Conservation (phyloP, 129 eudicot species). For the Mikania micrantha region DNA sequence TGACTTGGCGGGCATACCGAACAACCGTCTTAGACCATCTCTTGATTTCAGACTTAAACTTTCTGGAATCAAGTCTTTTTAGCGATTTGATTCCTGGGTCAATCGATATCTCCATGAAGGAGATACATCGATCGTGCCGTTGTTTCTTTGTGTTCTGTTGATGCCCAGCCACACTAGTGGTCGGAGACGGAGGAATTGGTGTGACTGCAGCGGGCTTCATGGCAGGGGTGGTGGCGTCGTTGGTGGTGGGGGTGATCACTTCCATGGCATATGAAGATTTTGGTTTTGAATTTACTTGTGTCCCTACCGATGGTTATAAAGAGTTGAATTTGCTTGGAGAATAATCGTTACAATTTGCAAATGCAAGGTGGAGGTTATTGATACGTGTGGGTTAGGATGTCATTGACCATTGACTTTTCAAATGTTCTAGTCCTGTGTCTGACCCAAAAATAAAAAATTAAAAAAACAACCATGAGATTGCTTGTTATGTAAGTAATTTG, state of each 20-base stretch:
- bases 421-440: not conserved
- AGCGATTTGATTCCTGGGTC: slow-evolving; percentile 49
- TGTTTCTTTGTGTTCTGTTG: slow-evolving; percentile 30
- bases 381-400: slow-evolving; percentile 28
- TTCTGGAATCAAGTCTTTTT: slow-evolving; percentile 52
- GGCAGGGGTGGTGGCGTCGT: not conserved
- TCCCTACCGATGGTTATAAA: slow-evolving; percentile 25
- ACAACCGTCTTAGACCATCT: slow-evolving; percentile 78
- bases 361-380: slow-evolving; percentile 9
- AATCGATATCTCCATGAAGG: slow-evolving; percentile 53
- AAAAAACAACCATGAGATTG: not conserved
- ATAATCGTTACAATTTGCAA: not conserved
- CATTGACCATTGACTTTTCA: slow-evolving; percentile 33
- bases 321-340: slow-evolving; percentile 24
- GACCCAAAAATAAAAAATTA: not conserved
- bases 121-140: slow-evolving; percentile 38
- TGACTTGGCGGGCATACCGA: slow-evolving; percentile 62
- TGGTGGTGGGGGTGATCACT: slow-evolving; percentile 7
- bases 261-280: slow-evolving; percentile 24
- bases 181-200: slow-evolving; percentile 12
- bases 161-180: not conserved
- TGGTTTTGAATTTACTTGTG: not conserved
- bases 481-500: slow-evolving; percentile 14
- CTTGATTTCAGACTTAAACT: slow-evolving; percentile 54
- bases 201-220: not conserved